phyloP scores from a whole-genome alignment of 148 eudicot genomes.

The Suaeda aralocaspica region DNA sequence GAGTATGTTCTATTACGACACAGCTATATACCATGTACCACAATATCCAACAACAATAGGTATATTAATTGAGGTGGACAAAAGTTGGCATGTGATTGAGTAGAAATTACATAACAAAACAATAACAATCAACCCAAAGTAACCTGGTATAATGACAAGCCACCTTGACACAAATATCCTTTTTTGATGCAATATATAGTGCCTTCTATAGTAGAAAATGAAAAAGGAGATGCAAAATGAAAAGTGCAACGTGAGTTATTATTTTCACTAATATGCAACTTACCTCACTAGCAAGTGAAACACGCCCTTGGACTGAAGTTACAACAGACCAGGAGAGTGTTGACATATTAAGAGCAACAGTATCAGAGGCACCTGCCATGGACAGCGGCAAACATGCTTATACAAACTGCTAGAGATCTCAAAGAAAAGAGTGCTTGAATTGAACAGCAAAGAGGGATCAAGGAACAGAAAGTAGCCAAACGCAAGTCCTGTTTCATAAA shows the following conservation, averaged over 20 bases:
- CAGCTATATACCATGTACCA: background rate
- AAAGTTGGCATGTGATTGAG: background rate
- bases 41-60: background rate
- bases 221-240: background rate
- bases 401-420: background rate
- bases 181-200: background rate
- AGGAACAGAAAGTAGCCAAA: background rate
- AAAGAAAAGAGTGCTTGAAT: background rate
- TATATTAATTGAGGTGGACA: background rate
- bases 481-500: background rate
- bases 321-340: slow-evolving; percentile 94
- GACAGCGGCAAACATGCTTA: background rate
- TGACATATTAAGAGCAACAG: slow-evolving; percentile 93
- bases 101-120: background rate
- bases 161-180: background rate
- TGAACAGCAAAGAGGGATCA: background rate
- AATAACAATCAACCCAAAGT: background rate
- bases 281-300: slow-evolving; percentile 98
- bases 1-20: background rate
- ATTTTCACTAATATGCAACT: slow-evolving; percentile 16
- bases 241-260: background rate
- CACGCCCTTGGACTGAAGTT: slow-evolving; percentile 87
- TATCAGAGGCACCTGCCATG: slow-evolving; percentile 80
- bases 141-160: background rate
- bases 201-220: background rate